Base-by-base conservation (phyloP, 1,284 basidiomycete species). In the Heterobasidion occidentale region DNA sequence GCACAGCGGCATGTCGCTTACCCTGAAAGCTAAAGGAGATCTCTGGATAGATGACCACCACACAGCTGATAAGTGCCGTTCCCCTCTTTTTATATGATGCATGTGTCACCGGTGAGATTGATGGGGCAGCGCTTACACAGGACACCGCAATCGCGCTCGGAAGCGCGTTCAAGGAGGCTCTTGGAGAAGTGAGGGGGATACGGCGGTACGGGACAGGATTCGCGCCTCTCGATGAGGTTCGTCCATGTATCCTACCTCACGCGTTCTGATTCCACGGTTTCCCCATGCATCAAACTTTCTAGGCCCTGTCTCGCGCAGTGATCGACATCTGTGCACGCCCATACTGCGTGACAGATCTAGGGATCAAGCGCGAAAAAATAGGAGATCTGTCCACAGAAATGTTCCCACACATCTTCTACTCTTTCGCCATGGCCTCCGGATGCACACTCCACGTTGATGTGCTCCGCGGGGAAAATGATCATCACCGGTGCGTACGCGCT, bases 41-140 rank as follows among this genome's bases (percentile, higher is more conserved):
- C 78, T 99, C 15, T 92, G 89, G 84, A 98, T 99, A 60, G 97
- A 99, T 73, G 97, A 99, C 74, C 97, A 99, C 71, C 97, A 99
- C 75, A 94, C 96, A 49, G 94, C 96, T 79, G 94, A 94, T 90
- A 80, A 82, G 87, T 82, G 61, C 33, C 45, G 55, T 55, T 12
- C 27, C 17, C 51, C 33, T 56, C 55, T 46, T 52, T 51, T 12
- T 36, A 35, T 42, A 44, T 55, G 59, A 59, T 60, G 58, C 45
- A 33, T 20, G 50, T 51, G 33, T 19, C 51, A 14, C 51, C 19
- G 45, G 51, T 55, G 60, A 65, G 55, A 64, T 56, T 55, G 14
- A 54, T 15, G 15, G 15, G 42, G 58, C 55, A 54, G 56, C 61
- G 52, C 65, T 52, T 68, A 67, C 70, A 92, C 89, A 98, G 81